Conservation (phyloP, 768 basidiomycete species). For the Mycena leptocephala region DNA sequence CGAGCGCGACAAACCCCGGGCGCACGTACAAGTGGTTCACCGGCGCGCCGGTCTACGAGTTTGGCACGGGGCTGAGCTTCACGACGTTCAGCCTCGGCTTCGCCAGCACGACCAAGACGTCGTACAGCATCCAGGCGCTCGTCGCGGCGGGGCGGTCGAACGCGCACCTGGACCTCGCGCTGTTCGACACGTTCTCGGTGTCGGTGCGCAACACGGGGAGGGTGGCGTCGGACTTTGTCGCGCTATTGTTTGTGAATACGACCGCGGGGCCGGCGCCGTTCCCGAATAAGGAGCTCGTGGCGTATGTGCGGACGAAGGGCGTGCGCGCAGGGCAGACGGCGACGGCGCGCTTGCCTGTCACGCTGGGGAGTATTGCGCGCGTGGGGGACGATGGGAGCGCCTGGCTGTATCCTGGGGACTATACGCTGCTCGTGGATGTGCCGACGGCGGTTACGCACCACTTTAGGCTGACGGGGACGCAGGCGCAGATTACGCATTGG, state of each 20-base stretch:
- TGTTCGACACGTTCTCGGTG: slow-evolving; percentile 67
- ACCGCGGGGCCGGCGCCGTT: slow-evolving; percentile 65
- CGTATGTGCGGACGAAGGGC: slow-evolving; percentile 61
- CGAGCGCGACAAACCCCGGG: slow-evolving; percentile 64
- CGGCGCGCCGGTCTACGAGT: slow-evolving; percentile 66
- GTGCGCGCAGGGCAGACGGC: slow-evolving; percentile 47
- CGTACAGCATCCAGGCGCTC: slow-evolving; percentile 61
- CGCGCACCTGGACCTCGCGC: slow-evolving; percentile 57
- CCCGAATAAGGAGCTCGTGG: slow-evolving; percentile 68
- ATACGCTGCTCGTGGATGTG: slow-evolving; percentile 30
- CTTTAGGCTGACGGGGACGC: slow-evolving; percentile 28
- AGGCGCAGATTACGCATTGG: slow-evolving; percentile 22
- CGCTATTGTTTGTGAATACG: slow-evolving; percentile 67
- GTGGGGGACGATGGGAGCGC: slow-evolving; percentile 21
- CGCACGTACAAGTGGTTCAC: slow-evolving; percentile 75
- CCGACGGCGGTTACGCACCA: slow-evolving; percentile 27
- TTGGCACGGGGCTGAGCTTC: slow-evolving; percentile 71
- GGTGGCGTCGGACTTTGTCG: slow-evolving; percentile 68
- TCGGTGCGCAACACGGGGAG: slow-evolving; percentile 65
- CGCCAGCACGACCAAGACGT: slow-evolving; percentile 49
- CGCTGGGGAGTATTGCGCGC: slow-evolving; percentile 33
- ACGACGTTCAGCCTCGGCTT: slow-evolving; percentile 65
- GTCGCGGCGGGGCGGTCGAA: slow-evolving; percentile 43
- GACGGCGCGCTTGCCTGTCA: slow-evolving; percentile 30
- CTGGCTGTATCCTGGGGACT: slow-evolving; percentile 32